Percentiles rank a stretch among this genome's conserved stretches.
These are phyloP conservation scores for Penicillium tannophilum DNA, from an alignment of 495 filamentous ascomycete species.

Conservation along the genomic window DNA sequence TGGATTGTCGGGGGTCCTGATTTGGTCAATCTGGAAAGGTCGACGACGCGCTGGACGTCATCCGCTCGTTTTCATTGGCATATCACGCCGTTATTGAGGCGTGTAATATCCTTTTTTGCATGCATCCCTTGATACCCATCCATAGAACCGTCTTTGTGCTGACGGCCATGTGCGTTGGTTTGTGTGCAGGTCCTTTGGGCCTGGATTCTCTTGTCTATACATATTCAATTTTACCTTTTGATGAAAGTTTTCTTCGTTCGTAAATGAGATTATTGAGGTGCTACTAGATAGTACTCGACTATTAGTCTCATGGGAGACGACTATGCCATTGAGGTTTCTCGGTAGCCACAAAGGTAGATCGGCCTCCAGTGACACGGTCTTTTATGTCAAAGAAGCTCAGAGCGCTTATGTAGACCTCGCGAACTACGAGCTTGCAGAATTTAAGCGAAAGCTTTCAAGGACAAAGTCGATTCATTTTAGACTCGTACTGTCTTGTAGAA, in stretches of 20 bases:
- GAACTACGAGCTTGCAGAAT: too few species aligned
- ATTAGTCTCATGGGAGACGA: too few species aligned
- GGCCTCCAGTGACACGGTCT: too few species aligned
- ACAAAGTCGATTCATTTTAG: too few species aligned
- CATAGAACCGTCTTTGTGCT: neutral
- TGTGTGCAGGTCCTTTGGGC: neutral
- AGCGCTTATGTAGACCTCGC: too few species aligned
- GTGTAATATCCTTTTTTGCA: conserved; percentile 6
- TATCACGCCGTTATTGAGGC: neutral
- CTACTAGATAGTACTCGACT: neutral
- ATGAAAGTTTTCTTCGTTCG: neutral
- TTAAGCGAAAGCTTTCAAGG: too few species aligned
- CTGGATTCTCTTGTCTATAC: neutral
- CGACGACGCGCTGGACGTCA: conserved; percentile 9
- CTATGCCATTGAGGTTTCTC: too few species aligned
- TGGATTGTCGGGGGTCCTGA: neutral
- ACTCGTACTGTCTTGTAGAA: neutral
- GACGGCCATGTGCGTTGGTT: conserved; percentile 2
- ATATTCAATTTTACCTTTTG: neutral
- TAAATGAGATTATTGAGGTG: too few species aligned
- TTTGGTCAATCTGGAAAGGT: neutral
- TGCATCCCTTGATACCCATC: conserved; percentile 19
- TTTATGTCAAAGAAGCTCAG: too few species aligned
- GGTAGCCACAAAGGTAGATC: too few species aligned
- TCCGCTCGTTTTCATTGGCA: neutral